Percentiles rank a stretch among this genome's conserved stretches.
Conservation (phyloP, 2,329 filamentous ascomycete genomes). For the Fusarium sp. region DNA sequence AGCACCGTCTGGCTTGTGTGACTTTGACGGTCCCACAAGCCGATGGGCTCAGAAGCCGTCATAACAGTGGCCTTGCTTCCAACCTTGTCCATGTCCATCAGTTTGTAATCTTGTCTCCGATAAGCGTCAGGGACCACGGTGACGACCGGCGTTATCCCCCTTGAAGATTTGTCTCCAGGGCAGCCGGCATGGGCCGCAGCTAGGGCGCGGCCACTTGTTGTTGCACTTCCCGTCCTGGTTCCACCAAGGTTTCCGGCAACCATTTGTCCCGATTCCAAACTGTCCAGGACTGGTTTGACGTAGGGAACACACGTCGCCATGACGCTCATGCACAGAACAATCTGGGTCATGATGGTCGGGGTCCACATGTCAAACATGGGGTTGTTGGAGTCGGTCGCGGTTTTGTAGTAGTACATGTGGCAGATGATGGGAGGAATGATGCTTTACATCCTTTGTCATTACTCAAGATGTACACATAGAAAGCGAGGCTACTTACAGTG, state of each 20-base stretch:
- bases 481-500: conserved; percentile 7
- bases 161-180: neutral
- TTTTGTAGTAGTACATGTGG: conserved; percentile 30
- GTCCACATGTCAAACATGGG: conserved; percentile 34
- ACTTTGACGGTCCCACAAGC: conserved; percentile 35
- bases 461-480: too few species aligned
- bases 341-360: conserved; percentile 24
- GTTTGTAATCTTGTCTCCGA: conserved; percentile 26
- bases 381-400: conserved; percentile 10
- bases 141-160: neutral
- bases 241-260: conserved; percentile 22
- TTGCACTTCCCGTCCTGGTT: conserved; percentile 20
- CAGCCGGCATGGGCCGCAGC: neutral
- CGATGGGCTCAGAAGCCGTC: conserved; percentile 4
- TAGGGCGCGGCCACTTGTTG: neutral
- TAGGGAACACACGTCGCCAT: conserved; percentile 35
- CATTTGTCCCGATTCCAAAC: conserved; percentile 36
- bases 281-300: conserved; percentile 37
- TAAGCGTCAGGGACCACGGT: conserved; percentile 23
- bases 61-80: conserved; percentile 9
- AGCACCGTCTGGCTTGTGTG: conserved; percentile 37
- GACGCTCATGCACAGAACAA: conserved; percentile 35
- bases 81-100: conserved; percentile 24
- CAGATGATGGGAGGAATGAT: conserved; percentile 31
- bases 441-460: conserved; percentile 13